phyloP scores from a whole-genome alignment of 495 filamentous ascomycete species.

The Echria macrotheca region DNA sequence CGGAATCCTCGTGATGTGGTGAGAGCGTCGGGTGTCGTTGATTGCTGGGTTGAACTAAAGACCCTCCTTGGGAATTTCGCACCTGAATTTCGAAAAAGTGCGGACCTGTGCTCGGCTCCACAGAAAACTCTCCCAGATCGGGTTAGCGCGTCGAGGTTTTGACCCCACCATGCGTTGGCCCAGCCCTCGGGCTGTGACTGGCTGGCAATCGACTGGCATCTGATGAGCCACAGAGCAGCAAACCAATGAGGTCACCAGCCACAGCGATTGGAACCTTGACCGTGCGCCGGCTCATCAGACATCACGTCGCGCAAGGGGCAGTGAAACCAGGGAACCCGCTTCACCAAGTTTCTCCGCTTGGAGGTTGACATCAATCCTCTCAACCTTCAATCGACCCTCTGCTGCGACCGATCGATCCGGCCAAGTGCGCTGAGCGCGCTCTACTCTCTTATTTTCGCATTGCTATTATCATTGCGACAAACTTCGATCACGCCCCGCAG shows the following conservation, averaged over 20 bases:
- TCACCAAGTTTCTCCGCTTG: neutral
- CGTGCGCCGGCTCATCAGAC: conserved; percentile 14
- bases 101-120: conserved; percentile 27
- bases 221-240: neutral
- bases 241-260: conserved; percentile 3
- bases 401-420: no score
- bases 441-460: neutral
- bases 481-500: neutral
- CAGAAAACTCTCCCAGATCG: conserved; percentile 25
- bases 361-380: neutral
- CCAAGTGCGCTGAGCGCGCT: conserved; percentile 1
- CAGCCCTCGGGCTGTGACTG: conserved; percentile 1
- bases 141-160: conserved; percentile 12
- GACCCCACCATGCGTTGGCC: conserved; percentile 7
- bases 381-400: neutral
- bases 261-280: conserved; percentile 1
- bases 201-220: conserved; percentile 2
- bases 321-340: conserved; percentile 8
- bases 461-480: neutral
- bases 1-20: conserved; percentile 25
- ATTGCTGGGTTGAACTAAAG: conserved; percentile 25
- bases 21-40: conserved; percentile 22
- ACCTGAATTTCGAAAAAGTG: conserved; percentile 33
- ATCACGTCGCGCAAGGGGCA: conserved; percentile 2
- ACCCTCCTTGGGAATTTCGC: conserved; percentile 29